Evolutionary conservation across 306 rosid genomes (phyloP), one percentile per base, ranked within the genome.

Genomic region (Canavalia ensiformis): DNA sequence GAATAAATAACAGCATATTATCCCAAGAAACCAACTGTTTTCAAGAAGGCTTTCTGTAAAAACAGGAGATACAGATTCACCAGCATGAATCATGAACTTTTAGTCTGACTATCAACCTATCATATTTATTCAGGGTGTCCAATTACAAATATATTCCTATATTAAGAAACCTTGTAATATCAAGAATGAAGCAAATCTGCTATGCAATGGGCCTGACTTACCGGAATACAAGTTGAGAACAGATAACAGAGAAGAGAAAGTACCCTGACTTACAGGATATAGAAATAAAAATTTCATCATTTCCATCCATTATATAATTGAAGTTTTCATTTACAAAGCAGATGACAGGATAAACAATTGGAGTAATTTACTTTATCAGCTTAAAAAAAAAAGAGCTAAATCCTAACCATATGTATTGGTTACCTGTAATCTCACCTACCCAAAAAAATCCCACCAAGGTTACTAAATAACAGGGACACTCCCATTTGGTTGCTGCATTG

Each of bases 391-490:
- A 82, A 69, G 87, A 84, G 85, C 87, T 89, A 89, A 69, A 77
- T 85, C 92, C 94, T 91, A 89, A 85, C 86, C 91, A 87, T 88
- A 58, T 31, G 88, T 90, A 85, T 85, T 42, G 76, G 88, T 78
- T 86, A 90, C 83, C 91, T 86, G 85, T 89, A 88, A 82, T 84
- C 79, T 72, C 81, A 81, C 84, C 84, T 79, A 79, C 71, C 82
- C 84, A 91, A 89, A 88, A 86, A 85, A 86, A 41, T 74, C 78
- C 84, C 72, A 70, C 80, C 75, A 49, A 57, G 73, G 71, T 54
- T 84, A 68, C 90, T 92, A 92, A 84, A 86, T 81, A 68, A 92
- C 98, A 76, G 91, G 94, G 84, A 92, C 92, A 64, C 91, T 83
- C 68, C 92, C 95, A 60, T 87, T 91, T 84, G 89, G 88, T 83